A percentile compares a stretch with the other conserved stretches of the same genome.
Evolutionary conservation across 495 filamentous ascomycete genomes (phyloP).

Genomic region (Bacidia gigantensis): DNA sequence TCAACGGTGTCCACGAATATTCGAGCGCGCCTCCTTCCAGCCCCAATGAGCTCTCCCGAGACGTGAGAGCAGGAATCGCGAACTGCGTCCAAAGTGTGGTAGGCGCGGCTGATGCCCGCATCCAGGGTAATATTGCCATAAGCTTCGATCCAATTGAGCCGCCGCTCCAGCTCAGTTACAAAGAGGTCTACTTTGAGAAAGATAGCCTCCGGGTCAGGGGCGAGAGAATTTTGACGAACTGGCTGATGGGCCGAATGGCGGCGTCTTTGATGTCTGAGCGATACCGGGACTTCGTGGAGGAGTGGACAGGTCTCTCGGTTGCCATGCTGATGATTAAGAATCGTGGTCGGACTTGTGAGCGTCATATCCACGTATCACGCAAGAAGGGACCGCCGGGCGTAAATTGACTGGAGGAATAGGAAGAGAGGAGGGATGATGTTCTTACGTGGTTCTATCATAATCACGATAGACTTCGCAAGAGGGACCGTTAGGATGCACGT

Average conservation of each 20-base stretch:
- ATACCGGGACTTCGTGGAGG: neutral
- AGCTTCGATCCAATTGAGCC: constrained; percentile 76
- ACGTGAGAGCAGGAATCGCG: constrained; percentile 75
- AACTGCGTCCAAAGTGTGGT: constrained; percentile 74
- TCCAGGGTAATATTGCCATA: constrained; percentile 78
- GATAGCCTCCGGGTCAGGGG: constrained; percentile 25
- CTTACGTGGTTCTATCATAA: neutral
- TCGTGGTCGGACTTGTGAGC: neutral
- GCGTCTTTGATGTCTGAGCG: constrained; percentile 23
- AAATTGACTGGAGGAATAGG: too few relatives aligned
- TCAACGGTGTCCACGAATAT: constrained; percentile 94
- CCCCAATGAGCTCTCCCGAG: constrained; percentile 82
- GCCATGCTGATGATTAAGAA: neutral
- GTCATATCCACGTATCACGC: neutral
- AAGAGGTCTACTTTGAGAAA: constrained; percentile 78
- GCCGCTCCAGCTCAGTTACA: constrained; percentile 70
- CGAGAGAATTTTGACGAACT: constrained; percentile 42
- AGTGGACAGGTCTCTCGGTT: neutral
- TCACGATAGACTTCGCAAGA: neutral
- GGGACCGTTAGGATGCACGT: too few relatives aligned
- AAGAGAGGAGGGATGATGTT: neutral
- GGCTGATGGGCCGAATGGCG: constrained; percentile 52
- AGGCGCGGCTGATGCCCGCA: constrained; percentile 64
- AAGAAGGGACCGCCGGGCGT: too few relatives aligned
- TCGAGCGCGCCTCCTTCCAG: constrained; percentile 67